Conservation (phyloP, 805 yeast species). For the Teunomyces tritomae region DNA sequence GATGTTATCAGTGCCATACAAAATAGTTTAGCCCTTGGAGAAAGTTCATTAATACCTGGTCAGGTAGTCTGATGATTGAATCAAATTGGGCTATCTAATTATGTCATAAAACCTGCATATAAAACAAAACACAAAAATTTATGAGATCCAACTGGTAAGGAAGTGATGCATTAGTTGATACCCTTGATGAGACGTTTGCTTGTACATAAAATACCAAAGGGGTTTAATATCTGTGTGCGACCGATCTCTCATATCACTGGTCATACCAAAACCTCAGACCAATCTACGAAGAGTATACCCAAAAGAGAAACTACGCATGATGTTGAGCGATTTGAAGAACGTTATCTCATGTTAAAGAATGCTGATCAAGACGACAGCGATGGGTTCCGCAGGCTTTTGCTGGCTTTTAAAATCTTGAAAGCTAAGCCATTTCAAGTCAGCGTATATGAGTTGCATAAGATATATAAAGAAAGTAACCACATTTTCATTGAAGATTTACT, state of each 20-base stretch:
- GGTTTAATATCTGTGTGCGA: neutral
- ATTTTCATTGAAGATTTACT: slow-evolving; percentile 21
- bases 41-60: no score
- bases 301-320: neutral
- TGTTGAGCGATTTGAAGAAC: neutral
- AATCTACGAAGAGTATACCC: neutral
- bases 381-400: neutral
- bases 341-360: neutral
- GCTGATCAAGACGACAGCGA: neutral
- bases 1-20: no score
- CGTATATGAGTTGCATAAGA: neutral
- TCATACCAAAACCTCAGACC: neutral
- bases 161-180: neutral
- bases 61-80: no score
- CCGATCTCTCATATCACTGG: neutral
- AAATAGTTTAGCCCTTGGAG: no score
- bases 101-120: neutral
- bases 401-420: neutral
- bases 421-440: neutral
- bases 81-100: no score
- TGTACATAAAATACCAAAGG: neutral
- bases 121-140: neutral
- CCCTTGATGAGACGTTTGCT: neutral
- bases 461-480: neutral
- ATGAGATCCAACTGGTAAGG: neutral